A percentile compares a stretch with the other conserved stretches of the same genome.
These are phyloP conservation scores for Anethum foeniculum DNA, from an alignment of 140 eudicot species.

Conservation along the genomic window DNA sequence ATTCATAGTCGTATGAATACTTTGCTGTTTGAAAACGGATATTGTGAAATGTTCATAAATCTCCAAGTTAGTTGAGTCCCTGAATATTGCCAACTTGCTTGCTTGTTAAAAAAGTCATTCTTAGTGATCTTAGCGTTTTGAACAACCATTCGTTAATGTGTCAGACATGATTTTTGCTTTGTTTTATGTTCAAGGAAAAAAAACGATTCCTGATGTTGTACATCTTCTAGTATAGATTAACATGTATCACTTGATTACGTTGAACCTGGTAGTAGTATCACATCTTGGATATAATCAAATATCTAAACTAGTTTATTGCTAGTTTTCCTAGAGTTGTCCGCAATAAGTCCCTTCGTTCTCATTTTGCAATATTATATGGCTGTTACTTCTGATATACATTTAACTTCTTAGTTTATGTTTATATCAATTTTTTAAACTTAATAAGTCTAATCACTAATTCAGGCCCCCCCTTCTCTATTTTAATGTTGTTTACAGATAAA, in stretches of 20 bases:
- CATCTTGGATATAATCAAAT: background rate
- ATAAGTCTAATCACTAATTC: background rate
- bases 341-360: background rate
- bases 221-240: background rate
- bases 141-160: background rate
- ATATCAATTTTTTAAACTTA: background rate
- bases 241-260: background rate
- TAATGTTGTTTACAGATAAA: constrained; percentile 38
- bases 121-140: background rate
- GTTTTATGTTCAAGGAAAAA: background rate
- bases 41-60: background rate
- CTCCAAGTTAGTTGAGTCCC: background rate
- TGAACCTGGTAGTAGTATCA: background rate
- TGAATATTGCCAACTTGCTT: background rate
- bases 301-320: background rate
- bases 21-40: background rate
- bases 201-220: background rate
- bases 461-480: background rate
- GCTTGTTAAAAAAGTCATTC: background rate
- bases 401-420: background rate
- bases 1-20: background rate
- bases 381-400: background rate
- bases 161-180: background rate
- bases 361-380: background rate
- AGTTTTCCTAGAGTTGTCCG: background rate